These are phyloP conservation scores for Aristolochia fimbriata DNA, from an alignment of 164 flowering plant genomes.

Conservation along the genomic window DNA sequence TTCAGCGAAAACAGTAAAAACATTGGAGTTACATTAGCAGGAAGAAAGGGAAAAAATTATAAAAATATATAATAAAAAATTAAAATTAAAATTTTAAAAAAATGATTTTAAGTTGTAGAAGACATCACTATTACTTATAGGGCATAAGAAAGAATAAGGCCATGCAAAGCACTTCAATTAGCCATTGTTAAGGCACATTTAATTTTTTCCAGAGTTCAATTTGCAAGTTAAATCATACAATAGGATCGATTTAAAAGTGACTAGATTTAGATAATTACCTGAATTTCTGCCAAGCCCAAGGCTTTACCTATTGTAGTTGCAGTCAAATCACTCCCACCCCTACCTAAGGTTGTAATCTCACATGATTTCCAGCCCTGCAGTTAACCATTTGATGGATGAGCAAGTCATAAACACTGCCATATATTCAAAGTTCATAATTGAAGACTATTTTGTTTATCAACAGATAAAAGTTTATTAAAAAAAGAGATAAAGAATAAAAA, in stretches of 20 bases:
- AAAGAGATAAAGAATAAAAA: neutral
- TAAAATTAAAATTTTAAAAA: no score
- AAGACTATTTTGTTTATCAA: no score
- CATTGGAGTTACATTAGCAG: no score
- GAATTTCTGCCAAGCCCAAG: slow-evolving; percentile 73
- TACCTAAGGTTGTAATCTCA: slow-evolving; percentile 85
- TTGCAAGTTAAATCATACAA: neutral
- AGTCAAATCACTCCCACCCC: slow-evolving; percentile 97
- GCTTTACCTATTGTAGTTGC: slow-evolving; percentile 95
- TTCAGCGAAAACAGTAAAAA: no score
- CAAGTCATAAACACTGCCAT: no score
- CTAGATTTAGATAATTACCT: slow-evolving; percentile 32
- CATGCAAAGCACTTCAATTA: no score
- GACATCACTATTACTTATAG: no score
- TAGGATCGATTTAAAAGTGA: neutral
- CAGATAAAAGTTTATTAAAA: neutral
- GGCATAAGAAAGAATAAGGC: no score
- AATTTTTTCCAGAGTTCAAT: neutral
- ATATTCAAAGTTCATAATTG: no score
- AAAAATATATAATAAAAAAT: no score
- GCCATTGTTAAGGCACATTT: neutral
- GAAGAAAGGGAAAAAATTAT: no score
- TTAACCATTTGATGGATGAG: neutral
- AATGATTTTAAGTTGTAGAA: no score
- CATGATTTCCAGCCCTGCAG: slow-evolving; percentile 71